These are phyloP conservation scores for Podospora conica DNA, from an alignment of 495 filamentous ascomycete genomes.

Conservation along the genomic window DNA sequence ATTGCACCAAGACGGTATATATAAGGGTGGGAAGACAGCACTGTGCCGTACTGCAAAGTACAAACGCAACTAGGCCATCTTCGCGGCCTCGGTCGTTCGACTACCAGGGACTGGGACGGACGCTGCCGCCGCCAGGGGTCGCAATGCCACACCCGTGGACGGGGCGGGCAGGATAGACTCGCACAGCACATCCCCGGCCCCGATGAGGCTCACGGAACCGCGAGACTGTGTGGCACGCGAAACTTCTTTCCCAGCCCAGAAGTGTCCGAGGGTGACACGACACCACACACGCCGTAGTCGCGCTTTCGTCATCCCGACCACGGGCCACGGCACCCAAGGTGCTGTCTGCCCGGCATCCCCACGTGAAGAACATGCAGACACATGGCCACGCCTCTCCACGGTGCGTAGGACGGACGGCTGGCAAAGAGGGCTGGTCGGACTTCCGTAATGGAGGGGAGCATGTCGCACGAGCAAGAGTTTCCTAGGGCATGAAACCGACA, in stretches of 20 bases:
- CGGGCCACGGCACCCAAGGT: not conserved
- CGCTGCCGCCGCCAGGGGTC: not conserved
- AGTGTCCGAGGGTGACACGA: conserved; percentile 6
- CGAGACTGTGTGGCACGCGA: conserved; percentile 14
- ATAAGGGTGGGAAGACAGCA: not conserved
- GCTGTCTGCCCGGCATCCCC: conserved; percentile 1
- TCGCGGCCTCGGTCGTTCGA: not conserved
- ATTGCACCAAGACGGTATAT: not conserved
- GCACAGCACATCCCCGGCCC: not conserved
- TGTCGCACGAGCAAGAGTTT: conserved; percentile 12
- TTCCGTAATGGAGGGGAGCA: conserved; percentile 14
- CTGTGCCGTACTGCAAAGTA: not conserved
- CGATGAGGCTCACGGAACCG: conserved; percentile 16
- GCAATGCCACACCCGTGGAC: not conserved
- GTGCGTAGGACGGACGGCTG: not conserved
- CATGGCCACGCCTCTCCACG: not conserved
- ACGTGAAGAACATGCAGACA: not conserved
- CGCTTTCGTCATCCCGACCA: not conserved
- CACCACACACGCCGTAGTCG: not conserved
- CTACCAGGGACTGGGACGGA: not conserved
- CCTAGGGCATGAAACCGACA: conserved; percentile 2
- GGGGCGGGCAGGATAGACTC: not conserved
- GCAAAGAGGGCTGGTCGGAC: conserved; percentile 13
- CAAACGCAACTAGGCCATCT: not conserved
- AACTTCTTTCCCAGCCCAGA: not conserved